phyloP scores from a whole-genome alignment of 2,329 filamentous ascomycete species.

The Ilyonectria mors-panacis region DNA sequence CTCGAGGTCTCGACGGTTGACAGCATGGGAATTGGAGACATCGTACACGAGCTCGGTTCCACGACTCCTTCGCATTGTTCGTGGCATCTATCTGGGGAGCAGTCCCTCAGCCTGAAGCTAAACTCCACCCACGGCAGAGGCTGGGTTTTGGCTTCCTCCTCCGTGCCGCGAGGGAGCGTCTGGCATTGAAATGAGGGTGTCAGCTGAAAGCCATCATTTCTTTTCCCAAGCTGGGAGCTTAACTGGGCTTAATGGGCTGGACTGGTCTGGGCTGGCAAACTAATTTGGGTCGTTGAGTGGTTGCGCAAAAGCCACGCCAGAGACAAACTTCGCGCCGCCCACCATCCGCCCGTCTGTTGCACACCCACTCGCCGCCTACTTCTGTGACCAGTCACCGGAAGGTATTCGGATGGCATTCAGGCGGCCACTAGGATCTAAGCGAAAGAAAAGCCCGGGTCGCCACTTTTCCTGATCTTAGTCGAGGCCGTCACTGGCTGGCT shows the following conservation, averaged over 20 bases:
- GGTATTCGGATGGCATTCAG: constrained; percentile 5
- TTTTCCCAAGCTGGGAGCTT: constrained; percentile 20
- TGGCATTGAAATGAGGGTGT: constrained; percentile 17
- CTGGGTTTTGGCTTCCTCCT: constrained; percentile 5
- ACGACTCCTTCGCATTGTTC: neutral
- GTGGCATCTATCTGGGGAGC: constrained; percentile 11
- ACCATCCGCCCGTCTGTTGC: constrained; percentile 14
- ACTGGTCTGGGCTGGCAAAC: constrained; percentile 18
- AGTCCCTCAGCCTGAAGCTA: constrained; percentile 8
- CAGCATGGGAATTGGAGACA: constrained; percentile 5
- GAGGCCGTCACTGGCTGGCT: constrained; percentile 7
- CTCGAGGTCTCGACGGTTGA: neutral
- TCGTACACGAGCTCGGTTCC: neutral
- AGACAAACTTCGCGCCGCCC: constrained; percentile 26
- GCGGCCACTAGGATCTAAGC: constrained; percentile 44
- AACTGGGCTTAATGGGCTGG: constrained; percentile 27
- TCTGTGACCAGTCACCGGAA: constrained; percentile 22
- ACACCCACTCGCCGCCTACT: constrained; percentile 14
- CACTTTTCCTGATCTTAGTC: constrained; percentile 25
- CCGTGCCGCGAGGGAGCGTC: constrained; percentile 6
- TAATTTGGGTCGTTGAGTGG: constrained; percentile 28
- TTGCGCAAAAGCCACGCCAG: constrained; percentile 34
- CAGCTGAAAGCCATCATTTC: constrained; percentile 34
- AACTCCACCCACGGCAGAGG: constrained; percentile 27
- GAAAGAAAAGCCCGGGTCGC: constrained; percentile 26